These are phyloP conservation scores for Erythrobasidium yunnanense DNA, from an alignment of 768 basidiomycete species.

Conservation along the genomic window DNA sequence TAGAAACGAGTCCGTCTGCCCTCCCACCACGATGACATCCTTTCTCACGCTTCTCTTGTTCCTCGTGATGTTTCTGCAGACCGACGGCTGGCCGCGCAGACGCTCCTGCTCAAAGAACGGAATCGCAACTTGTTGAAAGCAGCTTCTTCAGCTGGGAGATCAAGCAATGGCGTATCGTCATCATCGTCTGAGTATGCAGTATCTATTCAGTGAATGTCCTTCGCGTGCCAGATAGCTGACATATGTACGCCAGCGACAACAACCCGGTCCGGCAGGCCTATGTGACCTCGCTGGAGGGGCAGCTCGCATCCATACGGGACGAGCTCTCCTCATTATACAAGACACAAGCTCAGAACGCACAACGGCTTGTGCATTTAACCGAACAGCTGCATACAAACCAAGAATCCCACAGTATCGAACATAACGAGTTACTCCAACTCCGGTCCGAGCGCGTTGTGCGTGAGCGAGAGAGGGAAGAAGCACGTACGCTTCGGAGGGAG, in stretches of 20 bases:
- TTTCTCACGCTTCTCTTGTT: neutral
- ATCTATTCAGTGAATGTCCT: neutral
- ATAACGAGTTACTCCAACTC: constrained; percentile 65
- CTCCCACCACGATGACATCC: neutral
- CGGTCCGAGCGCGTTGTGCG: constrained; percentile 63
- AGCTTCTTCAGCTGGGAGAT: constrained; percentile 57
- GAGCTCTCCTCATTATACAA: constrained; percentile 92
- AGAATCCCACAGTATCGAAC: constrained; percentile 67
- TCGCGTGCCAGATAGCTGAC: neutral
- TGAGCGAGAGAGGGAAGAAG: constrained; percentile 68
- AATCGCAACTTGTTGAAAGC: constrained; percentile 79
- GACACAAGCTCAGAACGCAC: constrained; percentile 89
- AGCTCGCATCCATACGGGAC: constrained; percentile 79
- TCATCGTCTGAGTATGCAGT: constrained; percentile 55
- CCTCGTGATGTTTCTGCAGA: constrained; percentile 47
- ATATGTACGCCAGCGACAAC: constrained; percentile 43
- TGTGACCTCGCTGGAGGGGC: constrained; percentile 80
- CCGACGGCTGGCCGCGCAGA: constrained; percentile 80
- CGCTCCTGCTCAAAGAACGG: constrained; percentile 79
- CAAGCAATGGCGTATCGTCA: neutral
- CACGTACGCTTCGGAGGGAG: constrained; percentile 75
- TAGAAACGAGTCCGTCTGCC: constrained; percentile 82
- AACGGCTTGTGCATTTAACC: constrained; percentile 81
- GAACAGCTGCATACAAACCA: constrained; percentile 91
- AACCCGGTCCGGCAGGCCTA: constrained; percentile 80